These are phyloP conservation scores for Rhytidhysteron rufulum DNA, from an alignment of 2,329 filamentous ascomycete genomes.

Conservation along the genomic window DNA sequence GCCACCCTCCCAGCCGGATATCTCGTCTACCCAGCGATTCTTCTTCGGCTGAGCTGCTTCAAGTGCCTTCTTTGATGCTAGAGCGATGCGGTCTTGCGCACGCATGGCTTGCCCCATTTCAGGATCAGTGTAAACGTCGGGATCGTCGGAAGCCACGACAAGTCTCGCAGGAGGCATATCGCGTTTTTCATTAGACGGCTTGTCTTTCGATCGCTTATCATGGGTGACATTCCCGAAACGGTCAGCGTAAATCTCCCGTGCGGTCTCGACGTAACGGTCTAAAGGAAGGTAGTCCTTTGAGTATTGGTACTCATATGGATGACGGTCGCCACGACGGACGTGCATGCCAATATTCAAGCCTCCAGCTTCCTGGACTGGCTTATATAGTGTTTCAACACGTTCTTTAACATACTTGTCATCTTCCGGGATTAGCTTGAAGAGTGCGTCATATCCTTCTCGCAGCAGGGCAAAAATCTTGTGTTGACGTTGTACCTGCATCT, in stretches of 20 bases:
- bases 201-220: conserved; percentile 13
- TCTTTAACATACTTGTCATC: conserved; percentile 63
- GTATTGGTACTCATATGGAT: conserved; percentile 74
- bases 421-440: conserved; percentile 66
- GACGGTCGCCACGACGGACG: conserved; percentile 74
- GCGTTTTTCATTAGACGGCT: conserved; percentile 10
- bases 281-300: conserved; percentile 73
- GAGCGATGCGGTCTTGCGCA: conserved; percentile 72
- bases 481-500: conserved; percentile 51
- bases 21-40: conserved; percentile 64
- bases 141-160: conserved; percentile 77
- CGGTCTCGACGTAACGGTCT: conserved; percentile 62
- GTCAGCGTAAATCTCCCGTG: conserved; percentile 51
- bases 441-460: conserved; percentile 65
- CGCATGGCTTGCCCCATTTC: conserved; percentile 57
- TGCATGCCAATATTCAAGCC: conserved; percentile 68
- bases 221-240: conserved; percentile 22
- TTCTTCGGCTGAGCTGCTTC: conserved; percentile 35
- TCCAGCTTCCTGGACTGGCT: conserved; percentile 41
- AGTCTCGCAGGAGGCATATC: conserved; percentile 40
- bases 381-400: conserved; percentile 56
- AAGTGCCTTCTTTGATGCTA: conserved; percentile 62
- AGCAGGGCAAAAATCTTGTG: conserved; percentile 65
- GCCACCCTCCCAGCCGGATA: conserved; percentile 82
- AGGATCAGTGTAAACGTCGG: conserved; percentile 63